Base-by-base conservation (phyloP, 192 early-diverging fungal genomes). In the Rhizoclosmatium sp. region DNA sequence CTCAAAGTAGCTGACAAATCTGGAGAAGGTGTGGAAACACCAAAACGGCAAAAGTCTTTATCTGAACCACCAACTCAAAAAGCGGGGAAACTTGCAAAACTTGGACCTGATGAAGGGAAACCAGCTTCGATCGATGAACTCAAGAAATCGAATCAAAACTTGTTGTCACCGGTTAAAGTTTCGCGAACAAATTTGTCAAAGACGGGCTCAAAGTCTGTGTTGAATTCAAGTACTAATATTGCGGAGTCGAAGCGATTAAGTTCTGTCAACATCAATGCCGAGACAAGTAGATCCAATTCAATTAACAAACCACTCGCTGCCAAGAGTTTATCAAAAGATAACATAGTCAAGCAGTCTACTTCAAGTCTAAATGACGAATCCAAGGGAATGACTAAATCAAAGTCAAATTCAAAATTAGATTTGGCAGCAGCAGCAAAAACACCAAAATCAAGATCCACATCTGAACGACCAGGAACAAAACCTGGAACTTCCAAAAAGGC, bases 11-110 rank as follows among this genome's bases (percentile, higher is more conserved):
- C 19, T 31, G 62, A 12, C 31, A 10, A 19, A 31, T 23, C 62
- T n/a, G 19, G 9, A 68, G 49, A 49, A 59, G 42, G 14, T 4
- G 40, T n/a, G 9, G 42, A 10, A 9, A 39, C 3, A 3, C 21
- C 4, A 54, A 71, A 58, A 56, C 10, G 69, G 12, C n/a, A 71
- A 31, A 71, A 71, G 39, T 71, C 69, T 71, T 3, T 39, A 0
- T 71, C 69, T 23, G 69, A 71, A 46, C 69, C 48, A 21, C 69
- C 69, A 56, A 39, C 14, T 0, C 49, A 39, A 42, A 71, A 71
- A 41, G 4, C 69, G 21, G 54, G 42, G 21, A 71, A 71, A 31
- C 23, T 56, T 19, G 19, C 46, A 45, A 68, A 68, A 41, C 65
- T 68, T 4, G 9, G 9, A 12, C 42, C 46, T 0, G 46, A 14